Percentiles rank a stretch among this genome's conserved stretches.
phyloP scores from a whole-genome alignment of 129 eudicot species.

The Oenanthe sinensis region DNA sequence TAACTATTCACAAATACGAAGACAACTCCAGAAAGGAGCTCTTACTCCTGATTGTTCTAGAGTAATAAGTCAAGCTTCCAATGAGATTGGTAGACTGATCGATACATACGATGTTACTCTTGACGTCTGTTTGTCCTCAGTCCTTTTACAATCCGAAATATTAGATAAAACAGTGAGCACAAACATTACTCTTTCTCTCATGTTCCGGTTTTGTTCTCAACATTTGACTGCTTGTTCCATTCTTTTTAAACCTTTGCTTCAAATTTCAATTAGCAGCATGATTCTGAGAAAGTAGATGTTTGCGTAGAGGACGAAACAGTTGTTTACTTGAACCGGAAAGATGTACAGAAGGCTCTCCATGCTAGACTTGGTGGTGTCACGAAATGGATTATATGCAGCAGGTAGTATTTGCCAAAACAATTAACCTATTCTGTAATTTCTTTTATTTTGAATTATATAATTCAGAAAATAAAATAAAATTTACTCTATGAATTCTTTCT shows the following conservation, averaged over 20 bases:
- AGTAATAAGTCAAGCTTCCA: constrained; percentile 35
- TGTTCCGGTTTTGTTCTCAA: not conserved
- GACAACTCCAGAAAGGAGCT: constrained; percentile 33
- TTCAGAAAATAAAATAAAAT: not conserved
- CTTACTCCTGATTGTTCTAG: constrained; percentile 39
- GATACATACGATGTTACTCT: constrained; percentile 60
- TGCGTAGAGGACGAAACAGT: constrained; percentile 51
- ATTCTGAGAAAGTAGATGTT: constrained; percentile 38
- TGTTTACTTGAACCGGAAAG: constrained; percentile 45
- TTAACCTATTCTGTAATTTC: not conserved
- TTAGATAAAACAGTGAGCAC: constrained; percentile 40
- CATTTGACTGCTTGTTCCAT: not conserved
- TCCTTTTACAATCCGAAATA: constrained; percentile 42
- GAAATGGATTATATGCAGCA: constrained; percentile 42
- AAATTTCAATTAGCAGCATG: constrained; percentile 22
- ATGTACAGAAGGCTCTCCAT: constrained; percentile 50
- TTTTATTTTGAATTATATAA: not conserved
- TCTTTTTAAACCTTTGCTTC: not conserved
- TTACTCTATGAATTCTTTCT: not conserved
- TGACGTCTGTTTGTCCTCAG: constrained; percentile 60
- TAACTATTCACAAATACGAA: constrained; percentile 62
- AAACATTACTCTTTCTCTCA: not conserved
- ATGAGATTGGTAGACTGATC: constrained; percentile 49
- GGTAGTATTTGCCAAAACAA: constrained; percentile 16
- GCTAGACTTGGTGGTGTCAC: constrained; percentile 47